These are phyloP conservation scores for Acanthamoeba triangularis DNA, from an alignment of 208 protist genomes.

Conservation along the genomic window DNA sequence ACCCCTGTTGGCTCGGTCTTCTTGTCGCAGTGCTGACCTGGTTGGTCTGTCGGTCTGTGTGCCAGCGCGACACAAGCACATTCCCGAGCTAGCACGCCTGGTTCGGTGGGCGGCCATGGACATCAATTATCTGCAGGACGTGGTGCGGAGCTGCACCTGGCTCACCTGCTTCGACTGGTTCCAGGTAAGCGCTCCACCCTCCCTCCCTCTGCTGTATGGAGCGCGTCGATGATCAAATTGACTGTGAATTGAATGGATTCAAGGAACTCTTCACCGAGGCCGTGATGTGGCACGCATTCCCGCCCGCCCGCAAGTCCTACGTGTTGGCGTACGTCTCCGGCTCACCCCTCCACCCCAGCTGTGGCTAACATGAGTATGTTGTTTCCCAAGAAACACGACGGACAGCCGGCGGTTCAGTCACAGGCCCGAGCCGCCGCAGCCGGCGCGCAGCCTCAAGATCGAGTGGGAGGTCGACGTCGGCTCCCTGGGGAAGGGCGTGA, in stretches of 20 bases:
- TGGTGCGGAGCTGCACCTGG: neutral
- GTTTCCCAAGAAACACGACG: neutral
- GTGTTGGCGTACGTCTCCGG: neutral
- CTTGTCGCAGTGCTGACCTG: neutral
- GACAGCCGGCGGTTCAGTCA: neutral
- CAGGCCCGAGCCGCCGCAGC: neutral
- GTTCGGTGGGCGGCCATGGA: neutral
- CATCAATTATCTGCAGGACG: neutral
- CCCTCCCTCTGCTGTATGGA: too few relatives aligned
- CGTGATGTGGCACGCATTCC: neutral
- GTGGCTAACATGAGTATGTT: too few relatives aligned
- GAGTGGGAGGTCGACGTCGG: neutral
- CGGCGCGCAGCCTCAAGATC: neutral
- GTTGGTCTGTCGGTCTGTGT: neutral
- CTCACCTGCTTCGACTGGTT: neutral
- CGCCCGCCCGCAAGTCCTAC: neutral
- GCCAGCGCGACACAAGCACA: neutral
- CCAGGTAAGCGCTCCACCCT: neutral
- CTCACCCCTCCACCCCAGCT: neutral
- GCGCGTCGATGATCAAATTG: too few relatives aligned
- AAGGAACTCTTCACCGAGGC: neutral
- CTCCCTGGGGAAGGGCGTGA: neutral
- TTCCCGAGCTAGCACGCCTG: neutral
- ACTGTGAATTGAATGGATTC: neutral
- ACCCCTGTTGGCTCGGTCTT: too few relatives aligned